Evolutionary conservation across 805 yeast species (phyloP).

Genomic region (Metschnikowia continentalis): DNA sequence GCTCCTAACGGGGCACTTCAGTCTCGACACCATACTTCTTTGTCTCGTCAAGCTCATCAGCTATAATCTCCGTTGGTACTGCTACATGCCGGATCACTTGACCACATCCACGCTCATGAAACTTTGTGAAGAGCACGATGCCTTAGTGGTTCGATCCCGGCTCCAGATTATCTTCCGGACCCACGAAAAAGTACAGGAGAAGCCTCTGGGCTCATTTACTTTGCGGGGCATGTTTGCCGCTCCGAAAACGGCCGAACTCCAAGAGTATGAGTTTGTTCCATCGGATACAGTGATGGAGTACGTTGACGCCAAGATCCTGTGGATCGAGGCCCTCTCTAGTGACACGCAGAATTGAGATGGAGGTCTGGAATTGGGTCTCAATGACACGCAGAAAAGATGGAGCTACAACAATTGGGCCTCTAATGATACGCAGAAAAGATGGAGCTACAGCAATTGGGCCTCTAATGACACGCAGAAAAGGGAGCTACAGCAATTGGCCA

Average conservation of each 20-base stretch:
- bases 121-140: constrained; percentile 38
- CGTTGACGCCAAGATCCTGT: constrained; percentile 24
- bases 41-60: constrained; percentile 47
- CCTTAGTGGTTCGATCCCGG: constrained; percentile 36
- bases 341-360: neutral
- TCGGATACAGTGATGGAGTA: constrained; percentile 32
- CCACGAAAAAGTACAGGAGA: constrained; percentile 6
- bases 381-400: no score
- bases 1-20: constrained; percentile 26
- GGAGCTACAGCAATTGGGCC: no score
- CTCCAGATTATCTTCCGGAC: constrained; percentile 33
- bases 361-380: no score
- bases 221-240: constrained; percentile 16
- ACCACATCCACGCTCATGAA: constrained; percentile 40
- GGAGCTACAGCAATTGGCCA: no score
- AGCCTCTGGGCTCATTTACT: constrained; percentile 10
- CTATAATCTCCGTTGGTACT: constrained; percentile 63
- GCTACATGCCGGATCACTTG: constrained; percentile 47
- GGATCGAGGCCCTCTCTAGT: constrained; percentile 22
- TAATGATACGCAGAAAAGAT: no score
- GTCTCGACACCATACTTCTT: constrained; percentile 32
- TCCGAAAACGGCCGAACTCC: constrained; percentile 7
- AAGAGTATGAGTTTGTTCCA: constrained; percentile 23
- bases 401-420: no score
- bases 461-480: no score